A percentile compares a stretch with the other conserved stretches of the same genome.
These are phyloP conservation scores for Paracamarosporium sp. DNA, from an alignment of 2,329 filamentous ascomycete species.

Conservation along the genomic window DNA sequence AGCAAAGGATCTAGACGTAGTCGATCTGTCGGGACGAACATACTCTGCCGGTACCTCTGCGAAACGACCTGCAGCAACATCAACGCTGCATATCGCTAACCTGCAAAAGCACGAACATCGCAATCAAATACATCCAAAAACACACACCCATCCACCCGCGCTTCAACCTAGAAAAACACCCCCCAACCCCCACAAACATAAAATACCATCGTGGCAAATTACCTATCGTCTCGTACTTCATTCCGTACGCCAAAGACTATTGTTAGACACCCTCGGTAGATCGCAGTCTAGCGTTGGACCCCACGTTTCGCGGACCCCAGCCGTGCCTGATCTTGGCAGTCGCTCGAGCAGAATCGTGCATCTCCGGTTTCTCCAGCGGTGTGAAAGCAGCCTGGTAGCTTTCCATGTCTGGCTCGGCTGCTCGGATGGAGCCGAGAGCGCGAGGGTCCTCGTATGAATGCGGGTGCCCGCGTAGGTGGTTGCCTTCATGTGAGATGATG, in stretches of 20 bases:
- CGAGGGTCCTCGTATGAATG: background rate
- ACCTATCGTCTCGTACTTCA: background rate
- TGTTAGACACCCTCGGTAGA: background rate
- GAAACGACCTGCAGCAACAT: no score
- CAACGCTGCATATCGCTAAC: no score
- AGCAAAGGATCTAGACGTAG: no score
- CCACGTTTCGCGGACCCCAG: background rate
- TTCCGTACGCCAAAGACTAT: no score
- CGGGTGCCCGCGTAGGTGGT: no score
- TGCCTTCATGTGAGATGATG: background rate
- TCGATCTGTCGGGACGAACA: no score
- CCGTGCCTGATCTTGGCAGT: background rate
- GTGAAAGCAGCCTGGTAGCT: background rate
- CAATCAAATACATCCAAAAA: no score
- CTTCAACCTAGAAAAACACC: no score
- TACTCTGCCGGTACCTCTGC: no score
- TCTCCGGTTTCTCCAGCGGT: background rate
- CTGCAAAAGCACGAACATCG: no score
- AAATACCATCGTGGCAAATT: no score
- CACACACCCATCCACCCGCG: no score
- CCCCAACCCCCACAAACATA: background rate
- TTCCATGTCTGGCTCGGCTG: background rate
- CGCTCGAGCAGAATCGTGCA: background rate
- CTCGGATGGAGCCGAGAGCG: background rate
- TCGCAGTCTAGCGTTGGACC: background rate